Percentiles rank a stretch among this genome's conserved stretches.
These are phyloP conservation scores for Talaromyces rugulosus DNA, from an alignment of 2,329 filamentous ascomycete genomes.

Conservation along the genomic window DNA sequence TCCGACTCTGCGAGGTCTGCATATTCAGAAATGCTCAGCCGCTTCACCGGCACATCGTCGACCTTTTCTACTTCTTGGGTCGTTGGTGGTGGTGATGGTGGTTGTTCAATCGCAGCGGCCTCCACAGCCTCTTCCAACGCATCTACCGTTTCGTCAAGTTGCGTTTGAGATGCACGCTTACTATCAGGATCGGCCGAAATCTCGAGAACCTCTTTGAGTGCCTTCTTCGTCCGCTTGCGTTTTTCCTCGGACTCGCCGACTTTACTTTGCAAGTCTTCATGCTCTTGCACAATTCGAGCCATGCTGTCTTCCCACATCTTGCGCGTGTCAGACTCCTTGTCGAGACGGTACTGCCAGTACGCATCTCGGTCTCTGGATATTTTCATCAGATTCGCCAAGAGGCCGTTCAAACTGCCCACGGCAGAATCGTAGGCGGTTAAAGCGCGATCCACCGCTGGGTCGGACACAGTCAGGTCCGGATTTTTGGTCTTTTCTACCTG, in stretches of 20 bases:
- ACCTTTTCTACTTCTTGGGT: neutral
- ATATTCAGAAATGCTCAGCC: slow-evolving; percentile 64
- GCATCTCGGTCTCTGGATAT: slow-evolving; percentile 92
- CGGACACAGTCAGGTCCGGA: slow-evolving; percentile 68
- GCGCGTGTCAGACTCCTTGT: slow-evolving; percentile 84
- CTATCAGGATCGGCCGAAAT: slow-evolving; percentile 40
- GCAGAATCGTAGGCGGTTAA: slow-evolving; percentile 83
- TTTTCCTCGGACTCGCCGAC: slow-evolving; percentile 89
- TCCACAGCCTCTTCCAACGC: slow-evolving; percentile 34
- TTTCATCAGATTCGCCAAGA: slow-evolving; percentile 81
- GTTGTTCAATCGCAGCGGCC: slow-evolving; percentile 3
- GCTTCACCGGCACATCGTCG: slow-evolving; percentile 38
- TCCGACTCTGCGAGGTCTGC: slow-evolving; percentile 70
- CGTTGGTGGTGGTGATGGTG: neutral
- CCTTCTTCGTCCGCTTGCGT: slow-evolving; percentile 81
- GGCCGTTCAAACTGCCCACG: slow-evolving; percentile 77
- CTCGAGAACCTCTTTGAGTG: slow-evolving; percentile 80
- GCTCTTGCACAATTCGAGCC: slow-evolving; percentile 91
- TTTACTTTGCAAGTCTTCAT: slow-evolving; percentile 82
- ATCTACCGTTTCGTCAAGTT: slow-evolving; percentile 33
- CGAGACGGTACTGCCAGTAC: slow-evolving; percentile 94
- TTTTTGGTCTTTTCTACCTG: slow-evolving; percentile 66
- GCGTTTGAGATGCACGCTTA: slow-evolving; percentile 28
- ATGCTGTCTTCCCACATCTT: slow-evolving; percentile 99
- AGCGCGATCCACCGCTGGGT: slow-evolving; percentile 71